Base-by-base conservation (phyloP, 2,329 filamentous ascomycete genomes). In the Talaromyces amestolkiae region DNA sequence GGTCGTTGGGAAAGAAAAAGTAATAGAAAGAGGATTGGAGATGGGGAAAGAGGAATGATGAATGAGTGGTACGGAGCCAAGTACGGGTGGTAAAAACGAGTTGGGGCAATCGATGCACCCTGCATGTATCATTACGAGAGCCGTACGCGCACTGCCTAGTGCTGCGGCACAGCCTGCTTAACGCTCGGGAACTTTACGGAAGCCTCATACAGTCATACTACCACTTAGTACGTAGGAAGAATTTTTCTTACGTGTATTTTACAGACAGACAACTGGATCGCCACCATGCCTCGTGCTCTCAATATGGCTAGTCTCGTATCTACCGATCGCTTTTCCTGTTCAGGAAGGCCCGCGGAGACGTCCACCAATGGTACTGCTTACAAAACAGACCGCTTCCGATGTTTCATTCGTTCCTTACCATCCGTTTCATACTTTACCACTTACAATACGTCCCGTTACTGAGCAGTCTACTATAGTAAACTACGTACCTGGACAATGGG, bases 221-320 rank as follows among this genome's bases (percentile, higher is more conserved):
- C 27, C 7, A 7, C 27, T 31, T 31, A 31, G 27, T 31, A 31
- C 27, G 6, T 37, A 3, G 31, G 19, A 56, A 56, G 53, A 56
- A 15, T 56, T 56, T 56, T 56, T 13, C 53, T 56, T 56, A 56
- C 53, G 19, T n/a, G 33, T 37, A n/a, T 56, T 22, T 56, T 56
- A 39, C 53, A 19, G 33, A 56, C 53, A 39, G n/a, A 15, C 33
- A 15, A 37, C 31, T 56, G 53, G 31, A 24, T 39, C 19, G 33
- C 53, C 53, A 56, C 53, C 10, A 39, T 22, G 31, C n/a, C 27
- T 33, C 27, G 27, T n/a, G 49, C 17, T 53, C 51, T 56, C n/a
- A 37, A 56, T 56, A 4, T 9, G 31, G 51, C 51, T 56, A 56
- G 31, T 56, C 10, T 35, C n/a, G n/a, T 56, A 15, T 22, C 2